These are phyloP conservation scores for Paramyrothecium roridum DNA, from an alignment of 2,329 filamentous ascomycete genomes.

Conservation along the genomic window DNA sequence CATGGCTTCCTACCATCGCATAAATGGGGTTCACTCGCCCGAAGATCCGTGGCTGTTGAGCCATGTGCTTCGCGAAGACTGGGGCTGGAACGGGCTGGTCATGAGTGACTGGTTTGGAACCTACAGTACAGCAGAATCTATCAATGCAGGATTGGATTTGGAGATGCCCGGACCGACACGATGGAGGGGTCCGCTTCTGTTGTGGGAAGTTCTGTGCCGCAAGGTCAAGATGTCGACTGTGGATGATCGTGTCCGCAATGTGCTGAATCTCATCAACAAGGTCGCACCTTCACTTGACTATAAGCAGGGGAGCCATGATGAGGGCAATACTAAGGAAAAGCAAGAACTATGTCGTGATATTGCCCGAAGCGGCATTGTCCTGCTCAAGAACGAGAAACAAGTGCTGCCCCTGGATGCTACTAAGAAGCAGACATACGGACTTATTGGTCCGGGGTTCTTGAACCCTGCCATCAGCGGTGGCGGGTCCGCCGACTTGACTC, in stretches of 20 bases:
- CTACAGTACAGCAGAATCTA: conserved; percentile 22
- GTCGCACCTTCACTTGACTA: neutral
- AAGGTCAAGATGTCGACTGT: conserved; percentile 14
- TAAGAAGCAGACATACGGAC: conserved; percentile 26
- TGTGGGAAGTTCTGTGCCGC: conserved; percentile 20
- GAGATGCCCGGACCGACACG: conserved; percentile 31
- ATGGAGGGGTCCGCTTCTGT: conserved; percentile 15
- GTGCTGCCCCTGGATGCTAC: conserved; percentile 3
- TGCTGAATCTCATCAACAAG: conserved; percentile 11
- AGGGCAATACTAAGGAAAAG: conserved; percentile 6
- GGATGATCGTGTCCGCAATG: conserved; percentile 19
- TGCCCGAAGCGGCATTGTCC: conserved; percentile 50
- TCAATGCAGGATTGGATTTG: conserved; percentile 21
- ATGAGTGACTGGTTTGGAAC: conserved; percentile 32
- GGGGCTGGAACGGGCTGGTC: conserved; percentile 28
- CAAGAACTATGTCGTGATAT: conserved; percentile 13
- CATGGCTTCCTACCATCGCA: conserved; percentile 24
- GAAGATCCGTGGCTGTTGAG: conserved; percentile 14
- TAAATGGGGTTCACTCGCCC: conserved; percentile 35
- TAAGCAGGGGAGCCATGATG: neutral
- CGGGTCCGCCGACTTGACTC: conserved; percentile 28
- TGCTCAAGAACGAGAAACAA: conserved; percentile 11
- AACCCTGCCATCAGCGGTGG: conserved; percentile 27
- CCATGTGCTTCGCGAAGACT: conserved; percentile 33
- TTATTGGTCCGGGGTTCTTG: conserved; percentile 36